A percentile compares a stretch with the other conserved stretches of the same genome.
Evolutionary conservation across 805 yeast species (phyloP).

Genomic region (Zygosaccharomyces kombuchaensis): DNA sequence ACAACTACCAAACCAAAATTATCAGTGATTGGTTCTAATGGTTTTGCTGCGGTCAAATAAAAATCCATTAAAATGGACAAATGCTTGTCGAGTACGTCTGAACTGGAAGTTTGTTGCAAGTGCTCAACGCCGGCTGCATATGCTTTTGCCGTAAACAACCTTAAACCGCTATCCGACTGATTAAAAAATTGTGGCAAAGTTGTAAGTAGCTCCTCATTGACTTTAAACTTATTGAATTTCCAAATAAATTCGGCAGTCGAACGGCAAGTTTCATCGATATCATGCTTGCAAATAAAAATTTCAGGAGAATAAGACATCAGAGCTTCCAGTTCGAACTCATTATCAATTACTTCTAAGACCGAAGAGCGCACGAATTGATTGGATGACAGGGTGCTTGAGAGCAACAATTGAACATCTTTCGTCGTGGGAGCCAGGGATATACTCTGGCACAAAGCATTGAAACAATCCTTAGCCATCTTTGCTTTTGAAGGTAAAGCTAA

Average conservation of each 20-base stretch:
- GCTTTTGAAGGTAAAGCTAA: constrained; percentile 74
- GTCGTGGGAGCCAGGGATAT: constrained; percentile 58
- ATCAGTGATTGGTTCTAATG: constrained; percentile 74
- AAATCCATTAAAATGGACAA: constrained; percentile 47
- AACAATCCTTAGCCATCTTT: constrained; percentile 77
- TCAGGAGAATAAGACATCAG: constrained; percentile 54
- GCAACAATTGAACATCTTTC: constrained; percentile 54
- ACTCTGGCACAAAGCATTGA: constrained; percentile 70
- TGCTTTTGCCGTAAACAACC: constrained; percentile 70
- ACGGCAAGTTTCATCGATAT: constrained; percentile 57
- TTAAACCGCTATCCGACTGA: constrained; percentile 57
- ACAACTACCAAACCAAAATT: constrained; percentile 74
- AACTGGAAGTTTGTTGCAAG: constrained; percentile 28
- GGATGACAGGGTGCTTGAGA: constrained; percentile 54
- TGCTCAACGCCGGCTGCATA: constrained; percentile 52
- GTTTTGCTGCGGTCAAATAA: constrained; percentile 58
- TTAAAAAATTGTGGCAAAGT: constrained; percentile 50
- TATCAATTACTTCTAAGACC: constrained; percentile 77
- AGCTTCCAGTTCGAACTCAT: constrained; percentile 57
- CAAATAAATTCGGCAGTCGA: constrained; percentile 77
- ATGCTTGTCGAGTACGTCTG: constrained; percentile 31
- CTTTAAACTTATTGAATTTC: constrained; percentile 62
- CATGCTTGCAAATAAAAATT: constrained; percentile 74
- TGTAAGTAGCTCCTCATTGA: constrained; percentile 35
- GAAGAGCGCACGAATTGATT: constrained; percentile 72